Evolutionary conservation across 768 basidiomycete species (phyloP), one percentile per base, ranked within the genome.

Genomic region (Roridomyces roridus): DNA sequence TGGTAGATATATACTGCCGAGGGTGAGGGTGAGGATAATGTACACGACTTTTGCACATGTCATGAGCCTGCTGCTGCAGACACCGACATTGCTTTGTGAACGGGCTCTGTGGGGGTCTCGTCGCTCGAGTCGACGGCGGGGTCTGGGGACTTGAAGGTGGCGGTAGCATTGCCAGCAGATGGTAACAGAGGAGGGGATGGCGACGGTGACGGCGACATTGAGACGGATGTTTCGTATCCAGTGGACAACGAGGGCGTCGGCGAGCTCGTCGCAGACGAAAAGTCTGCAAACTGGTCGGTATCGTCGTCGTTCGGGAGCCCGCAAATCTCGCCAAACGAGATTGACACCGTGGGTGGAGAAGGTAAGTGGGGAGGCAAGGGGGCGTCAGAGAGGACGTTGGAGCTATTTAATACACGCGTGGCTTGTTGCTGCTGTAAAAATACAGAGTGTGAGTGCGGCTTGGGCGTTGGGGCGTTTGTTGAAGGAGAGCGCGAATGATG

Each of bases 171-270:
- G 45, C 49, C 58, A 34, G 11, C 31, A 34, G 31, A 34, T 10
- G 31, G 71, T 71, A n/a, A n/a, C n/a, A 18, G 72, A 73, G 31
- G 68, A 55, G 74, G 1, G 80, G 77, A 1, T 77, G 78, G 1
- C 31, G 65, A 66, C 18, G 74, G 72, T 1, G 78, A 76, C 35
- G 82, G 81, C 8, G 80, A 83, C 37, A 79, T 74, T 8, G 84
- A 85, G 12, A 80, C 65, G 14, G 84, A 82, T 2, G 79, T 77
- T 24, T 80, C 76, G 54, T 80, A 86, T 45, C 85, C 85, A 9
- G 76, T 74, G 28, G 85, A 87, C 24, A 62, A 49, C 10, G 87
- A 85, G 26, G 82, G 79, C 6, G 82, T 76, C 17, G 88, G 85
- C 5, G 85, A 85, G 50, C 77, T 82, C 29, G 79, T 81, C 15